Percentiles rank a stretch among this genome's conserved stretches.
Evolutionary conservation across 2,329 filamentous ascomycete genomes (phyloP).

Genomic region (Penicillium freii): DNA sequence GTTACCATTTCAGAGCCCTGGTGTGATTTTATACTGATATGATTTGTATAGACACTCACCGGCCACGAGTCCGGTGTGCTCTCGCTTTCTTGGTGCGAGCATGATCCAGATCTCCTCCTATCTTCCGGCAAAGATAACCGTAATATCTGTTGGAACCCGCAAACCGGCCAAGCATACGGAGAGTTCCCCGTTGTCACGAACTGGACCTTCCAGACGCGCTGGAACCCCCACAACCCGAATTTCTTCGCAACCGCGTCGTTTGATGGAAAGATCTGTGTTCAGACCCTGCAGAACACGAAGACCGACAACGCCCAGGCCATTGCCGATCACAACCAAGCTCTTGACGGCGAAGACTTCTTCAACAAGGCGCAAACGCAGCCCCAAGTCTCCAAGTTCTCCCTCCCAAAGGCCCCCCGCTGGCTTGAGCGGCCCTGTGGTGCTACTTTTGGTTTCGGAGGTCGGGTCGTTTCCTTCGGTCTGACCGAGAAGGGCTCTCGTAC

Average conservation of each 20-base stretch:
- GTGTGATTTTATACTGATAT: conserved; percentile 14
- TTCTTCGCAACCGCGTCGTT: conserved; percentile 94
- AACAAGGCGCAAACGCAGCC: conserved; percentile 88
- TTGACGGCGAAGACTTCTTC: conserved; percentile 96
- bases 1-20: conserved; percentile 8
- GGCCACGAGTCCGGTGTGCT: conserved; percentile 94
- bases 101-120: conserved; percentile 83
- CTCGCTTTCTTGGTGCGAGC: conserved; percentile 90
- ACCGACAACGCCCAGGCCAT: conserved; percentile 63
- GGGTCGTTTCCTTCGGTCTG: conserved; percentile 72
- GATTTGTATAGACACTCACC: conserved; percentile 61
- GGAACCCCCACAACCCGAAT: conserved; percentile 89
- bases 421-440: conserved; percentile 79
- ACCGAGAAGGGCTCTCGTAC: conserved; percentile 61
- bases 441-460: conserved; percentile 93
- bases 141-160: conserved; percentile 93
- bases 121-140: conserved; percentile 97
- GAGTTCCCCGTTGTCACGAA: conserved; percentile 98
- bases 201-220: conserved; percentile 95
- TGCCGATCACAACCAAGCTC: conserved; percentile 61
- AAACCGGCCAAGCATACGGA: conserved; percentile 80
- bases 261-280: conserved; percentile 91
- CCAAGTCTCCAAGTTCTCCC: conserved; percentile 83
- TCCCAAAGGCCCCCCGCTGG: conserved; percentile 86
- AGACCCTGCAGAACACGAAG: conserved; percentile 93